Evolutionary conservation across 208 protist species (phyloP).

Genomic region (Novymonas esmeraldas): DNA sequence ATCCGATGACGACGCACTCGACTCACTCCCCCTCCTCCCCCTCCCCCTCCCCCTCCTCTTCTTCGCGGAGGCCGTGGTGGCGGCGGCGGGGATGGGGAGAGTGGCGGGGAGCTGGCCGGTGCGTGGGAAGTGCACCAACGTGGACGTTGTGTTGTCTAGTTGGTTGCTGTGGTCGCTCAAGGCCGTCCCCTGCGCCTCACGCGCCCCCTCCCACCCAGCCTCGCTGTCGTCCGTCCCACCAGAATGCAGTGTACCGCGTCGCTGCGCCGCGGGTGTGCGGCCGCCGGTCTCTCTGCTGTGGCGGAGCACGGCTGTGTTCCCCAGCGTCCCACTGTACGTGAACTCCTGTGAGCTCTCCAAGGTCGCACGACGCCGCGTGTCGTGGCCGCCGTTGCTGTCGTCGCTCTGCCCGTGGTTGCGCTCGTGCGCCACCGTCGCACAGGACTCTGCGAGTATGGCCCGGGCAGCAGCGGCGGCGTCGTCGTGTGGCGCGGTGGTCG

Average conservation of each 20-base stretch:
- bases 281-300: background rate
- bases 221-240: background rate
- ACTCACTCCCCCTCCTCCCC: no score
- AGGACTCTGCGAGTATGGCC: no score
- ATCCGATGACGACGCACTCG: no score
- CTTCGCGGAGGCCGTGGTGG: no score
- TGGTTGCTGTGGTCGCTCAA: slow-evolving; percentile 6
- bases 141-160: background rate
- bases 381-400: no score
- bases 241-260: background rate
- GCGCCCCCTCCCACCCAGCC: background rate
- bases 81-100: background rate
- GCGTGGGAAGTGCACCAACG: background rate
- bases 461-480: background rate
- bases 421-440: background rate
- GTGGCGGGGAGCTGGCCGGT: background rate
- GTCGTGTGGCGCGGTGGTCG: background rate
- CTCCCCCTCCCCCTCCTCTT: no score
- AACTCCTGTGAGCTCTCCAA: background rate
- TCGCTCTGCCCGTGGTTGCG: background rate
- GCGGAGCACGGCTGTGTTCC: background rate
- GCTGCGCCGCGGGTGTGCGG: background rate
- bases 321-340: background rate
- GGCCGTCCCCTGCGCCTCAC: background rate
- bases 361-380: no score